Base-by-base conservation (phyloP, 148 eudicot species). In the Heliamphora exappendiculata region DNA sequence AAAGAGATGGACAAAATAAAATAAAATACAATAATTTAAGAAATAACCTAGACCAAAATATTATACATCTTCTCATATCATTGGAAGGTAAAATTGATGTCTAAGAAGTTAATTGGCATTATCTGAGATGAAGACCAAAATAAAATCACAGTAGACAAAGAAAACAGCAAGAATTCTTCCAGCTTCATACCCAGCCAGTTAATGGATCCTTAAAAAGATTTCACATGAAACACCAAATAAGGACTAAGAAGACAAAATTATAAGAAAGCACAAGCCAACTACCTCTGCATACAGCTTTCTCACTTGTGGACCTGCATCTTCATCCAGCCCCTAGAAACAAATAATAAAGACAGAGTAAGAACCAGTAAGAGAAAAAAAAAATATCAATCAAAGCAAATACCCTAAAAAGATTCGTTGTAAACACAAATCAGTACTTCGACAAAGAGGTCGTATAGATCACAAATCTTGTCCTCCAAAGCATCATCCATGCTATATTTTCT, bases 281-380 rank as follows among this genome's bases (percentile, higher is more conserved):
- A 96, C 99, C 97, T 96, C 98, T 77, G 91, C 87, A 82, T 96
- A 96, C 69, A 96, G 83, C 84, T 86, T 96, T 75, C 93, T 86
- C 63, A 83, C 93, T 82, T 91, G 99, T 70, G 99, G 98, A 69
- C 97, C 93, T 47, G 92, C 87, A 78, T 96, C 98, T 74, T 90
- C 98, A 79, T 95, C 99, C 72, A 93, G 85, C 53, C 98, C 96
- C 99, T 95, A 83, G 59, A 60, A 73, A 22, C 47, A 81, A 72
- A 76, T 8, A 80, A 62, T 64, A 54, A 64, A 37, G 29, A 77
- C 7, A 26, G 50, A 82, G 58, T 77, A 72, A 55, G 36, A 77
- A 59, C 62, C 73, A 75, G 22, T 37, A 54, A 34, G 42, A 65
- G 39, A 26, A 24, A 20, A n/a, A 47, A 63, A 33, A 4, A 17